Base-by-base conservation (phyloP, 1,284 basidiomycete genomes). In the Ustilago xerochloae region DNA sequence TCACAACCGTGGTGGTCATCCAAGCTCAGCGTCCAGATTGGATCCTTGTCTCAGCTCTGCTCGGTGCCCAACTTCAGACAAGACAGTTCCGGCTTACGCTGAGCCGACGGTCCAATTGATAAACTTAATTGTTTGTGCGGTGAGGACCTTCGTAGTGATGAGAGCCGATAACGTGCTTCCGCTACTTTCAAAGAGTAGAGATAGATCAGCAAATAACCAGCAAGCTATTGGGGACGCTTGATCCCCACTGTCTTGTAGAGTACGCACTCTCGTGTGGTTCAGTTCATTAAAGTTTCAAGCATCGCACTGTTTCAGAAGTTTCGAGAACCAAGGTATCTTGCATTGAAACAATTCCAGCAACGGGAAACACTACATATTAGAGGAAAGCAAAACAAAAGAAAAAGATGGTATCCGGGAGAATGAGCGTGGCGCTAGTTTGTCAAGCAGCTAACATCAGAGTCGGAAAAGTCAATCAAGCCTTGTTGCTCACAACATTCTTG, bases 401-500 rank as follows among this genome's bases (percentile, higher is more conserved):
- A 49, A 28, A 16, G n/a, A 29, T 26, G 12, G 28, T 32, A 47
- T 30, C 48, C 26, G 4, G 10, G 9, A 39, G 29, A 33, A 26
- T 12, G 6, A 12, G 22, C n/a, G 18, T 1, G 30, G 16, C 12
- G n/a, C 38, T 9, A 39, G 20, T 18, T 18, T n/a, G n/a, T n/a
- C n/a, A 39, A 9, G n/a, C 38, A 10, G n/a, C n/a, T n/a, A 9
- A n/a, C 38, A 39, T 12, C 7, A 39, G 43, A 20, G 9, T 13
- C 22, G 7, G 15, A 15, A 24, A 18, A 38, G 30, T 22, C 18
- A 1, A 54, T 57, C 41, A 72, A 13, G 63, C 69, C 43, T 73
- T 73, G 49, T 50, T 41, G 51, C 32, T 54, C 33, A 73, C 47
- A 18, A 64, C 62, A 6, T 61, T 54, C 62, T 73, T 73, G 70